A percentile compares a stretch with the other conserved stretches of the same genome.
Conservation (phyloP, 1,139 yeast genomes). For the Hemisphaericaspora xylofermentans region DNA sequence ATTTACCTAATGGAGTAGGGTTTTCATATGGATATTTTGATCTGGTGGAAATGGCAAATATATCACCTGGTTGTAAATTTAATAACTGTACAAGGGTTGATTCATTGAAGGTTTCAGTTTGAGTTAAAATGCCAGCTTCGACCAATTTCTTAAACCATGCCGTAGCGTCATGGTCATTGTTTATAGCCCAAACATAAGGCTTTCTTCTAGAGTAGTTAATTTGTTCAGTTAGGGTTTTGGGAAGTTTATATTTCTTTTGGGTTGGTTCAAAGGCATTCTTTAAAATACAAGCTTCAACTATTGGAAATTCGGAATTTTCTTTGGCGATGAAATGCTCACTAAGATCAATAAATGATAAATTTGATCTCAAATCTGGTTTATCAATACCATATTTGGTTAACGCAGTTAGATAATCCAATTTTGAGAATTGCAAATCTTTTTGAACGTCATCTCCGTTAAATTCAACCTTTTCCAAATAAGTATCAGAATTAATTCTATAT, state of each 20-base stretch:
- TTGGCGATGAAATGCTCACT: slow-evolving; percentile 36
- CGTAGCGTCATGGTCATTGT: slow-evolving; percentile 31
- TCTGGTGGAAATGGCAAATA: slow-evolving; percentile 73
- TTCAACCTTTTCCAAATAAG: slow-evolving; percentile 24
- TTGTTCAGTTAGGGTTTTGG: slow-evolving; percentile 37
- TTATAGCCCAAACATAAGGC: slow-evolving; percentile 58
- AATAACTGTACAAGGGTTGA: slow-evolving; percentile 30
- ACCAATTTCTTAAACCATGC: slow-evolving; percentile 44
- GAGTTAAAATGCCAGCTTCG: slow-evolving; percentile 28
- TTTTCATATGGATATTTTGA: slow-evolving; percentile 73
- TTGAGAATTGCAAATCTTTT: slow-evolving; percentile 30
- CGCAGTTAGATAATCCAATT: slow-evolving; percentile 66
- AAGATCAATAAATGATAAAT: slow-evolving; percentile 51
- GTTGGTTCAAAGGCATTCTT: slow-evolving; percentile 43
- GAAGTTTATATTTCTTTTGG: slow-evolving; percentile 23
- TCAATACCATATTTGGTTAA: slow-evolving; percentile 81
- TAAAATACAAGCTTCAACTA: slow-evolving; percentile 71
- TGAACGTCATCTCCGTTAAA: slow-evolving; percentile 17
- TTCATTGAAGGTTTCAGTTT: slow-evolving; percentile 17
- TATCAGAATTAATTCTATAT: slow-evolving; percentile 31
- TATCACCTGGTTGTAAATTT: slow-evolving; percentile 62
- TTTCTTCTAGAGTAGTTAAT: slow-evolving; percentile 54
- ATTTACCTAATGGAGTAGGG: slow-evolving; percentile 91
- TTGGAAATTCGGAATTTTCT: slow-evolving; percentile 48
- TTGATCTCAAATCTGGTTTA: slow-evolving; percentile 84